A percentile compares a stretch with the other conserved stretches of the same genome.
These are phyloP conservation scores for Gossypium schwendimanii DNA, from an alignment of 441 rosid genomes.

Conservation along the genomic window DNA sequence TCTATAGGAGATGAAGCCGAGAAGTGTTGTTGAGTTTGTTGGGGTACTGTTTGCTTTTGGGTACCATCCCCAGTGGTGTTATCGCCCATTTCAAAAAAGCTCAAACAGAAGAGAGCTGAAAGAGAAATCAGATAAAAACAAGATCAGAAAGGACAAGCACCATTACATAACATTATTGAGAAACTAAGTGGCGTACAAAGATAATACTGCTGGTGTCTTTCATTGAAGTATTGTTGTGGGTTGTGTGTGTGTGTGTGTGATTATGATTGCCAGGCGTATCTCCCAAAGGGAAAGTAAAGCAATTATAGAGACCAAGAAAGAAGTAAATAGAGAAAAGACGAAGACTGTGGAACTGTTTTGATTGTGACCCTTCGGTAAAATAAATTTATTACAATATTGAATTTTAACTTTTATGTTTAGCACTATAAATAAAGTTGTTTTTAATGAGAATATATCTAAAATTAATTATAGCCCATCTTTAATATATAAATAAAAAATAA, in stretches of 20 bases:
- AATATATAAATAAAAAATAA: too few species aligned
- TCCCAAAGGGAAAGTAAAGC: background rate
- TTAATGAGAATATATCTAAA: too few species aligned
- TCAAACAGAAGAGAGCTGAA: conserved; percentile 12
- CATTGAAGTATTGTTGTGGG: background rate
- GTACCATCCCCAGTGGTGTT: conserved; percentile 47
- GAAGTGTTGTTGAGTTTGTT: conserved; percentile 15
- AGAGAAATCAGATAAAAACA: background rate
- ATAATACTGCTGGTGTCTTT: background rate
- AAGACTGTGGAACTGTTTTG: background rate
- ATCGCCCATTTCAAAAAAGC: conserved; percentile 51
- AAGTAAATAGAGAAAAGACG: background rate
- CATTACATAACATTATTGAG: background rate
- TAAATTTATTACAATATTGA: too few species aligned
- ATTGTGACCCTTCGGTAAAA: background rate
- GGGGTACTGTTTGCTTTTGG: conserved; percentile 30
- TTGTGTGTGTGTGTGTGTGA: background rate
- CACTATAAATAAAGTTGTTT: too few species aligned
- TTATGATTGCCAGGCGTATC: background rate
- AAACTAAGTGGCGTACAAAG: background rate
- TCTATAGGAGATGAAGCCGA: conserved; percentile 43
- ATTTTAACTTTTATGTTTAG: too few species aligned
- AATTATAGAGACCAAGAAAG: background rate
- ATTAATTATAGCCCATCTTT: too few species aligned
- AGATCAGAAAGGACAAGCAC: background rate